Evolutionary conservation across 768 basidiomycete species (phyloP).

Genomic region (Phanerochaete sordida): DNA sequence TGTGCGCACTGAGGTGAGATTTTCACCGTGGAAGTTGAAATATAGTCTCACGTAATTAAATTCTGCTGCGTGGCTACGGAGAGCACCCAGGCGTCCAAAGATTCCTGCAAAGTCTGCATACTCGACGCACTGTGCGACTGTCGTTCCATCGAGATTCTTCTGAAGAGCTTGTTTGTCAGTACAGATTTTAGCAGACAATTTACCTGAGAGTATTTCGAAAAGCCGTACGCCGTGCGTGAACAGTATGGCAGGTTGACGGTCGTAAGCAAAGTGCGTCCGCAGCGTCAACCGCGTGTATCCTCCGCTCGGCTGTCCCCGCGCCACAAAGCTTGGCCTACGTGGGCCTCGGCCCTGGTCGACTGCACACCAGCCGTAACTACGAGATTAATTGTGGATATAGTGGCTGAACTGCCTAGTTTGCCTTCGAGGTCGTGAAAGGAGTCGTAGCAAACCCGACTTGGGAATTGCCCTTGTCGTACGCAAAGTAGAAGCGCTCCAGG

Average conservation of each 20-base stretch:
- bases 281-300: background rate
- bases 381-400: too few relatives aligned
- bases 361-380: too few relatives aligned
- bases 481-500: constrained; percentile 9
- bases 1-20: too few relatives aligned
- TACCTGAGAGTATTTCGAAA: too few relatives aligned
- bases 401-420: too few relatives aligned
- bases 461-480: constrained; percentile 3
- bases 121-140: background rate
- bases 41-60: too few relatives aligned
- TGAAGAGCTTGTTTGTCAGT: too few relatives aligned
- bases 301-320: background rate
- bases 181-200: too few relatives aligned
- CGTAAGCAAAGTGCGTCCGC: background rate
- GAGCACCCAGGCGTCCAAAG: background rate
- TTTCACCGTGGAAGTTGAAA: too few relatives aligned
- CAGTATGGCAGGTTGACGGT: background rate
- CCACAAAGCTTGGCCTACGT: too few relatives aligned
- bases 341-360: too few relatives aligned
- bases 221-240: too few relatives aligned
- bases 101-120: background rate
- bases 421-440: constrained; percentile 9
- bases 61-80: background rate
- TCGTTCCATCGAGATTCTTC: background rate
- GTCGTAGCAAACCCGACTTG: constrained; percentile 7